A percentile compares a stretch with the other conserved stretches of the same genome.
Conservation (phyloP, 2,329 filamentous ascomycete genomes). For the Fonsecaea pedrosoi region DNA sequence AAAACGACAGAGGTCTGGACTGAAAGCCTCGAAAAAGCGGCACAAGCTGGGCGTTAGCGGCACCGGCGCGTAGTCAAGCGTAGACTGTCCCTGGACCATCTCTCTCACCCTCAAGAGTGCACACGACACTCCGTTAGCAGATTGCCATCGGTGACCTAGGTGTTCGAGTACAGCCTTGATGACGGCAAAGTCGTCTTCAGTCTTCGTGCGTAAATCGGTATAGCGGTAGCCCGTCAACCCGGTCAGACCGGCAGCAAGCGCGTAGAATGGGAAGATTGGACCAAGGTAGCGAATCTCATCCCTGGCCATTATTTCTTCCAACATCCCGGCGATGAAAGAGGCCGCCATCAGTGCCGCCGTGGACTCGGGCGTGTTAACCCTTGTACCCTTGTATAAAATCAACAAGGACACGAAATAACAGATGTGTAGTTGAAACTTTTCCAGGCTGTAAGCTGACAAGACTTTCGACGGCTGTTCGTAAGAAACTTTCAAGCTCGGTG, state of each 20-base stretch:
- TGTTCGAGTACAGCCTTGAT: too few species aligned
- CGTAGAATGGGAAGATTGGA: constrained; percentile 17
- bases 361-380: constrained; percentile 33
- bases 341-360: constrained; percentile 49
- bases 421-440: constrained; percentile 47
- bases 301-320: constrained; percentile 50
- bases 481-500: constrained; percentile 33
- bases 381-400: constrained; percentile 38
- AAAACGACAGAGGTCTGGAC: too few species aligned
- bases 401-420: constrained; percentile 51
- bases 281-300: constrained; percentile 42
- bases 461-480: neutral
- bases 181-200: too few species aligned
- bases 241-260: constrained; percentile 15
- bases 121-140: too few species aligned
- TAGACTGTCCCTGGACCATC: too few species aligned
- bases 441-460: constrained; percentile 37
- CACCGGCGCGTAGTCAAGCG: too few species aligned
- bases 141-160: too few species aligned
- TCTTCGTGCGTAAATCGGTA: neutral
- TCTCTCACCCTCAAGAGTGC: too few species aligned
- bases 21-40: too few species aligned
- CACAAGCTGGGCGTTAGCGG: too few species aligned
- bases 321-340: constrained; percentile 51
- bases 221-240: constrained; percentile 19